Conservation (phyloP, 192 early-diverging fungal genomes). For the Globomyces pollinis-pini region DNA sequence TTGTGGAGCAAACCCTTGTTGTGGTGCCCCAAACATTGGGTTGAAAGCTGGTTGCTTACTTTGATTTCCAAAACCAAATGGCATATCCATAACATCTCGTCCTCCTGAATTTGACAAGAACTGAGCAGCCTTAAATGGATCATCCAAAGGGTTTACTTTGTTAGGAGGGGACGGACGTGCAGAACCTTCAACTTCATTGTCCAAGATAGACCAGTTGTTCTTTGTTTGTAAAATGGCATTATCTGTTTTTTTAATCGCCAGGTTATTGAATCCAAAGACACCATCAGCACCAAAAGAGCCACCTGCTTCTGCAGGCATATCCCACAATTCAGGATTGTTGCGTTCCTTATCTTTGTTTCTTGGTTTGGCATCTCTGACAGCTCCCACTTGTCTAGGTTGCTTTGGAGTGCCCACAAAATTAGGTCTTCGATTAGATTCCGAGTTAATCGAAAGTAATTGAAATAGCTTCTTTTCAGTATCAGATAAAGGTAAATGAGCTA, state of each 20-base stretch:
- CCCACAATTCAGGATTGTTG: conserved; percentile 10
- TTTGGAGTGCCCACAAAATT: not conserved
- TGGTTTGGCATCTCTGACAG: not conserved
- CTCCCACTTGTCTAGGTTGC: not conserved
- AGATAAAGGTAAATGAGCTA: conserved; percentile 5
- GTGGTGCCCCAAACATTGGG: not conserved
- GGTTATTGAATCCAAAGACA: conserved; percentile 9
- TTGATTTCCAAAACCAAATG: not conserved
- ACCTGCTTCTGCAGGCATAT: conserved; percentile 2
- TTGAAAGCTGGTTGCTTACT: not conserved
- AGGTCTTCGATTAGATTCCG: not conserved
- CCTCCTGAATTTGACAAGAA: not conserved
- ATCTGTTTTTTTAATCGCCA: not conserved
- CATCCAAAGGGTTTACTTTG: not conserved
- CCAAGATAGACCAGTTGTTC: conserved; percentile 10
- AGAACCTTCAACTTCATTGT: not conserved
- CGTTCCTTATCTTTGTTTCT: not conserved
- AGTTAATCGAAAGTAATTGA: conserved; percentile 6
- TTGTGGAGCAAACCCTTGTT: conserved; percentile 1
- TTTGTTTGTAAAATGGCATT: not conserved
- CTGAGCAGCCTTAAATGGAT: not conserved
- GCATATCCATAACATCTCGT: too few relatives aligned
- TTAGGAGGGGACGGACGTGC: not conserved
- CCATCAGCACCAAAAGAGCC: conserved; percentile 7
- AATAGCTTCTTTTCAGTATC: conserved; percentile 10